Percentiles rank a stretch among this genome's conserved stretches.
Evolutionary conservation across 2,329 filamentous ascomycete species (phyloP).

Genomic region (Aspergillus latus): DNA sequence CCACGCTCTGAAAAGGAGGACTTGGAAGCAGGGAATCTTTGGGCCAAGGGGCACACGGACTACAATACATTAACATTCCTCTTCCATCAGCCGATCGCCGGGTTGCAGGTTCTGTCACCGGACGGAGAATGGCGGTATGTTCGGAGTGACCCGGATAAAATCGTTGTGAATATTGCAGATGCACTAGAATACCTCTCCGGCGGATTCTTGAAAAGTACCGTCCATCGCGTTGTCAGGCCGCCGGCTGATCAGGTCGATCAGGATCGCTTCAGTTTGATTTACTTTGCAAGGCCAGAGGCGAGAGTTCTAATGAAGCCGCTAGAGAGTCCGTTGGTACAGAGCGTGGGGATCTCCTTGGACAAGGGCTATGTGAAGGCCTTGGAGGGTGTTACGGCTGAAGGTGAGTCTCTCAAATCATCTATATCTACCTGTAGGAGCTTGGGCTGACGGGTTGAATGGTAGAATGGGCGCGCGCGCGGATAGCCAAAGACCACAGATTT

Average conservation of each 20-base stretch:
- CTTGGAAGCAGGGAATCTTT: neutral
- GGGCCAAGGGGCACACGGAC: conserved; percentile 33
- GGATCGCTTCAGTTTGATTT: conserved; percentile 41
- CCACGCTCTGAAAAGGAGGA: neutral
- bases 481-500: conserved; percentile 3
- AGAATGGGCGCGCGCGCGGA: conserved; percentile 4
- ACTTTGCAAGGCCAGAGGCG: conserved; percentile 44
- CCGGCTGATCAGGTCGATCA: conserved; percentile 46
- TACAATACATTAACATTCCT: conserved; percentile 57
- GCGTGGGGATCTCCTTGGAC: neutral
- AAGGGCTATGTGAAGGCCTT: neutral
- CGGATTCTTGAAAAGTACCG: conserved; percentile 49
- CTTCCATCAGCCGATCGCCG: conserved; percentile 59
- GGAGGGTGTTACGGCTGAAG: neutral
- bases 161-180: conserved; percentile 55
- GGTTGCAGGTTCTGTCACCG: conserved; percentile 52
- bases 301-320: neutral
- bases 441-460: neutral
- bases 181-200: conserved; percentile 50
- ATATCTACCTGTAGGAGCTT: neutral
- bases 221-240: conserved; percentile 49
- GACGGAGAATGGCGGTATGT: conserved; percentile 52
- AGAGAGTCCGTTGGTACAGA: neutral
- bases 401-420: neutral
- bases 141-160: conserved; percentile 46